A percentile compares a stretch with the other conserved stretches of the same genome.
These are phyloP conservation scores for Akanthomyces uredinophilus DNA, from an alignment of 2,329 filamentous ascomycete species.

Conservation along the genomic window DNA sequence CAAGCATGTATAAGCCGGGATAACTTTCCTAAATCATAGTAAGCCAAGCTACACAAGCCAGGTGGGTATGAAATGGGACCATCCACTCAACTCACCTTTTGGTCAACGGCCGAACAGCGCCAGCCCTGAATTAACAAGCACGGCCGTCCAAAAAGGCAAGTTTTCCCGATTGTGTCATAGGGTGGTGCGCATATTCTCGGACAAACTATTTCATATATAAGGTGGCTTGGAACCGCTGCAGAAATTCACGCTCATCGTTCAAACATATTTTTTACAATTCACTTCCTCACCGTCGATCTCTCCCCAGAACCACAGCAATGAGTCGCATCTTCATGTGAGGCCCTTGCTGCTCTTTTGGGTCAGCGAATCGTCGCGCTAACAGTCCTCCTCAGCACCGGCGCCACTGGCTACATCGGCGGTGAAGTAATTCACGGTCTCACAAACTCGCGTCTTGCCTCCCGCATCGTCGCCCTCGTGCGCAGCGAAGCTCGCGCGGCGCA, in stretches of 20 bases:
- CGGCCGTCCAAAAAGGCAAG: not conserved
- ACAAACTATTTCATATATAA: not conserved
- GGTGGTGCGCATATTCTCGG: not conserved
- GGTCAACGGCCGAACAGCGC: not conserved
- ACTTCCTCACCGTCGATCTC: not conserved
- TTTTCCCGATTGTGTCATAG: constrained; percentile 1
- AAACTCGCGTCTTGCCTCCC: constrained; percentile 16
- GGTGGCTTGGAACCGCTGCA: not conserved
- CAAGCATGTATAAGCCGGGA: not conserved
- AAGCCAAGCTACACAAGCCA: not conserved
- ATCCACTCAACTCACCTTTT: too few relatives aligned
- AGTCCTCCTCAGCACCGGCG: constrained; percentile 16
- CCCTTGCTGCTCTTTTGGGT: not conserved
- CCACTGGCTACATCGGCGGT: constrained; percentile 22
- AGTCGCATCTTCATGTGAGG: constrained; percentile 5
- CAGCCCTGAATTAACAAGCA: constrained; percentile 1
- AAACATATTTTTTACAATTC: not conserved
- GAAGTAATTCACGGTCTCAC: constrained; percentile 17
- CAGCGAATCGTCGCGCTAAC: not conserved
- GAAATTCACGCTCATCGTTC: not conserved
- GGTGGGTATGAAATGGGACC: not conserved
- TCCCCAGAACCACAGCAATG: not conserved
- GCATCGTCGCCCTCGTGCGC: constrained; percentile 18
- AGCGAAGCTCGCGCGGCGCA: constrained; percentile 16
- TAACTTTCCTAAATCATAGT: not conserved